Percentiles rank a stretch among this genome's conserved stretches.
phyloP scores from a whole-genome alignment of 2,329 filamentous ascomycete genomes.

The Daldinia sp. region DNA sequence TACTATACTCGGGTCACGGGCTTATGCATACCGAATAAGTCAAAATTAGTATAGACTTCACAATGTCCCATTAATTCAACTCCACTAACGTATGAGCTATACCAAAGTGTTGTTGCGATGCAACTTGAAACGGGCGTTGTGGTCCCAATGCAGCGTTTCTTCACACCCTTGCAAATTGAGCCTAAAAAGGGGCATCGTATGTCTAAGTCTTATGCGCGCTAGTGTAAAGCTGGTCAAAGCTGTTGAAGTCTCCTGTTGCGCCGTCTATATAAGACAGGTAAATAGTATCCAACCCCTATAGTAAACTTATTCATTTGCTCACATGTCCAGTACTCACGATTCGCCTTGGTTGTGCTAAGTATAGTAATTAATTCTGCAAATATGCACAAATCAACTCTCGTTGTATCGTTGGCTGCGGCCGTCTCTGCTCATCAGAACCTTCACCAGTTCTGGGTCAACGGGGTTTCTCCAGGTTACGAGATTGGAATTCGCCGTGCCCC shows the following conservation, averaged over 20 bases:
- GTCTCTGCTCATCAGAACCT: conserved; percentile 56
- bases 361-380: conserved; percentile 18
- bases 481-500: conserved; percentile 49
- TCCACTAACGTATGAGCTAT: background rate
- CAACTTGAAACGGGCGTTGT: conserved; percentile 9
- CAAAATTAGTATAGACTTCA: conserved; percentile 16
- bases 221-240: background rate
- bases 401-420: conserved; percentile 45
- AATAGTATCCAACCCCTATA: background rate
- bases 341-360: background rate
- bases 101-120: conserved; percentile 12
- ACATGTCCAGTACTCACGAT: background rate
- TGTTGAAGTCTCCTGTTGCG: background rate
- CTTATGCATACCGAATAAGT: conserved; percentile 9
- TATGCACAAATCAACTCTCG: conserved; percentile 47
- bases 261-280: background rate
- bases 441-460: conserved; percentile 58
- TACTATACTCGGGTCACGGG: conserved; percentile 5
- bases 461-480: conserved; percentile 52
- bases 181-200: conserved; percentile 21
- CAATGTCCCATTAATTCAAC: background rate
- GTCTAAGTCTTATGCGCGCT: background rate
- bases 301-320: background rate
- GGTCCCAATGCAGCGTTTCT: conserved; percentile 19
- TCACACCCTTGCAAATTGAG: conserved; percentile 28